A percentile compares a stretch with the other conserved stretches of the same genome.
Evolutionary conservation across 768 basidiomycete genomes (phyloP).

Genomic region (Psilocybe cubensis): DNA sequence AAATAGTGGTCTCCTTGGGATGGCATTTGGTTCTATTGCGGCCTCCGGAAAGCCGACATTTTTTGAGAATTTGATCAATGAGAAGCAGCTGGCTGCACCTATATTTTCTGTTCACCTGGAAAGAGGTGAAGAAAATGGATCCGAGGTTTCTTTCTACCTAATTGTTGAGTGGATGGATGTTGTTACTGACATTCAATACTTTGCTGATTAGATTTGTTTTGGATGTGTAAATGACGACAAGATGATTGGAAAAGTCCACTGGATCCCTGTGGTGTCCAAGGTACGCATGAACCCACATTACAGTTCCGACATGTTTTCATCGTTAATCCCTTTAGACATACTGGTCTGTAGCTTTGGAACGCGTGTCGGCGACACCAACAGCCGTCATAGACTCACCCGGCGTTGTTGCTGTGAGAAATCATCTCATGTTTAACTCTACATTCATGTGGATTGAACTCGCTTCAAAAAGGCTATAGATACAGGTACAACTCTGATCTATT

Average conservation of each 20-base stretch:
- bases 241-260: conserved; percentile 27
- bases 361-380: conserved; percentile 35
- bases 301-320: not conserved
- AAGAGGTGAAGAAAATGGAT: conserved; percentile 36
- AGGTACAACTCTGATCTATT: conserved; percentile 67
- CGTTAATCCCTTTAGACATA: conserved; percentile 49
- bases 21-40: conserved; percentile 65
- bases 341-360: conserved; percentile 59
- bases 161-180: not conserved
- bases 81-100: conserved; percentile 41
- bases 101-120: conserved; percentile 65
- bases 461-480: conserved; percentile 62
- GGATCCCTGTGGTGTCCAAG: conserved; percentile 41
- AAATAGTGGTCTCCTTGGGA: conserved; percentile 60
- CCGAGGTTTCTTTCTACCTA: conserved; percentile 41
- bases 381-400: conserved; percentile 22
- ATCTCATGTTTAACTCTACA: not conserved
- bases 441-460: not conserved
- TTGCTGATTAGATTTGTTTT: conserved; percentile 31
- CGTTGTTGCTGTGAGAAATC: conserved; percentile 39
- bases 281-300: conserved; percentile 23
- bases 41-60: conserved; percentile 51
- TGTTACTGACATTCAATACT: not conserved
- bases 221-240: conserved; percentile 40
- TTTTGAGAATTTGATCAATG: conserved; percentile 62